Conservation (phyloP, 169 alveolate genomes). For the Plasmodium fragile region DNA sequence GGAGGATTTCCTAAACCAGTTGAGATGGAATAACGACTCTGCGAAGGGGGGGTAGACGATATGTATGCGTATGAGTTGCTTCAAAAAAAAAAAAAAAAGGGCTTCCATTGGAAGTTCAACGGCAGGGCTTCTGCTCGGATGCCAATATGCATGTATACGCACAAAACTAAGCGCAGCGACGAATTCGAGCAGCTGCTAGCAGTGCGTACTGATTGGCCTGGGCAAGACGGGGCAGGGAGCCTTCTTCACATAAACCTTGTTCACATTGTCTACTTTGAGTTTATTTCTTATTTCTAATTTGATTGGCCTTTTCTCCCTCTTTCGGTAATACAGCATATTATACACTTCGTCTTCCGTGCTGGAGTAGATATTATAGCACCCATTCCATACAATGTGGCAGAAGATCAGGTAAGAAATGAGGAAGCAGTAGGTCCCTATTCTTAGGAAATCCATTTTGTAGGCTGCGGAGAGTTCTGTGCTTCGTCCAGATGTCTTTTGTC, state of each 20-base stretch:
- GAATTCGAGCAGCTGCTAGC: not conserved
- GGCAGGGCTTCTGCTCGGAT: not conserved
- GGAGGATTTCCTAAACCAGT: slow-evolving; percentile 74
- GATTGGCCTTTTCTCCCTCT: slow-evolving; percentile 18
- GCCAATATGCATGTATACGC: not conserved
- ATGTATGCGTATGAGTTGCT: not conserved
- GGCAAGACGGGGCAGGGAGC: slow-evolving; percentile 75
- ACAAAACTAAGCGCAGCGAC: not conserved
- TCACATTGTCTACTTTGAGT: slow-evolving; percentile 7
- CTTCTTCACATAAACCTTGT: slow-evolving; percentile 21
- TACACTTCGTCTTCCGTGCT: slow-evolving; percentile 71
- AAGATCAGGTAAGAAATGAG: slow-evolving; percentile 45
- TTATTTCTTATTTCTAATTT: slow-evolving; percentile 31
- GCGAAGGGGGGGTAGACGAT: not conserved
- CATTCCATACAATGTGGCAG: slow-evolving; percentile 74
- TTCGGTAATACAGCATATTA: slow-evolving; percentile 28
- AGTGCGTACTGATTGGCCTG: slow-evolving; percentile 61
- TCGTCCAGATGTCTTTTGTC: not conserved
- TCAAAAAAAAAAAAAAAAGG: slow-evolving; percentile 4
- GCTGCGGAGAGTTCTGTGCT: not conserved
- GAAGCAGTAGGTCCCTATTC: slow-evolving; percentile 26
- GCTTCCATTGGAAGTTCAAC: not conserved
- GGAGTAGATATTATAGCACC: slow-evolving; percentile 66
- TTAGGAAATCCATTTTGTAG: slow-evolving; percentile 57
- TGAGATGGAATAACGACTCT: slow-evolving; percentile 70